Conservation (phyloP, 192 early-diverging fungal species). For the Coemansia sp. region DNA sequence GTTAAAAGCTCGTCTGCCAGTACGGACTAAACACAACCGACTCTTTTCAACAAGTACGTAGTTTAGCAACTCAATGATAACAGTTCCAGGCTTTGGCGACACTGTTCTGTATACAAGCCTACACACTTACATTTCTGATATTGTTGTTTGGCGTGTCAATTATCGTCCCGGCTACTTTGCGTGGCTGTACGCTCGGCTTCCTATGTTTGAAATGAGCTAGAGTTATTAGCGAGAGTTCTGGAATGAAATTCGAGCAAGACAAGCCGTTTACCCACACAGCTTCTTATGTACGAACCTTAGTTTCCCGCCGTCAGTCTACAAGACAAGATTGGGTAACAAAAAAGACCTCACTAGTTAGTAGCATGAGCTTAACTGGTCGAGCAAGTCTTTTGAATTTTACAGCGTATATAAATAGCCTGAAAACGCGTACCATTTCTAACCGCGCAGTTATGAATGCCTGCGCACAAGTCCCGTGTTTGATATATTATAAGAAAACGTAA, state of each 20-base stretch:
- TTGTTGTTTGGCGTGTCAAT: constrained; percentile 10
- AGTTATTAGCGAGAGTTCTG: not conserved
- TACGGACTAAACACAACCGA: not conserved
- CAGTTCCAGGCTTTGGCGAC: not conserved
- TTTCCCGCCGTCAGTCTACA: constrained; percentile 18
- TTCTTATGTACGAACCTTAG: constrained; percentile 7
- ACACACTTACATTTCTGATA: constrained; percentile 2
- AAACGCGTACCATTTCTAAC: constrained; percentile 4
- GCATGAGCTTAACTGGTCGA: not conserved
- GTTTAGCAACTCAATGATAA: not conserved
- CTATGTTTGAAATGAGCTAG: not conserved
- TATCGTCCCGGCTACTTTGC: constrained; percentile 2
- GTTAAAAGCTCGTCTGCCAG: not conserved
- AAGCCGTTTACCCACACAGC: no score
- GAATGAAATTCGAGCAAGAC: not conserved
- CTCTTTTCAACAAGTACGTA: not conserved
- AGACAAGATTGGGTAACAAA: not conserved
- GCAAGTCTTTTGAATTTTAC: not conserved
- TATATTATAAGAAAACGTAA: not conserved
- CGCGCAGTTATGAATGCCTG: not conserved
- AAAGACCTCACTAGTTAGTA: not conserved
- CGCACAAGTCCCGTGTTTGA: not conserved
- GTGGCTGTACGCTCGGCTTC: not conserved
- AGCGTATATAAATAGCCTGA: not conserved
- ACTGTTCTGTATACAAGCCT: not conserved